Evolutionary conservation across 805 yeast species (phyloP), one percentile per base, ranked within the genome.

Genomic region (Osmozyma mogii): DNA sequence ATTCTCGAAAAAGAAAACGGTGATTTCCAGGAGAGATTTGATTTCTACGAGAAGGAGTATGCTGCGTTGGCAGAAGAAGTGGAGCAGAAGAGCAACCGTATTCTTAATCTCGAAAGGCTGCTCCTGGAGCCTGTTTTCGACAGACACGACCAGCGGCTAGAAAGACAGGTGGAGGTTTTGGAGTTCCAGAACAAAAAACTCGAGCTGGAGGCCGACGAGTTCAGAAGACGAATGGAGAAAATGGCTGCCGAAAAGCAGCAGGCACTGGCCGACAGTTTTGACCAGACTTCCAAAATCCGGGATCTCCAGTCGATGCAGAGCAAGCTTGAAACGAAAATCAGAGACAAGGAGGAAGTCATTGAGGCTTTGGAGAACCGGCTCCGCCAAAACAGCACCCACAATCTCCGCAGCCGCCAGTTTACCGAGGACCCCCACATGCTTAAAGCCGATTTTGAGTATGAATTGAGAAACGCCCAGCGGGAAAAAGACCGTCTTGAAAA

Each of bases 401-500:
- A 18, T 18, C 21, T 18, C 21, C 21, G 8, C 21, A 18, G 21
- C n/a, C n/a, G n/a, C n/a, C n/a, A n/a, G n/a, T n/a, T n/a, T n/a
- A n/a, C n/a, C n/a, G n/a, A n/a, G n/a, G n/a, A n/a, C n/a, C n/a
- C n/a, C n/a, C n/a, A n/a, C n/a, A n/a, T n/a, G n/a, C n/a, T n/a
- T n/a, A n/a, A n/a, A 31, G 37, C 56, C 4, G 49, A 49, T 5
- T 53, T 58, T 32, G 72, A 69, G 31, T 52, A 58, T 8, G 53
- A 59, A 28, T 45, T 63, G 20, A 56, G 58, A 19, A 37, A 56
- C 14, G 35, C 62, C 13, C 54, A 55, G 31, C 41, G 51, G 14
- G 76, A 71, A 16, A 47, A 58, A 24, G 60, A 57, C 9, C 52
- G 52, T 13, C 25, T 58, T 24, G n/a, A n/a, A n/a, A n/a, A n/a